Evolutionary conservation across 306 rosid genomes (phyloP).

Genomic region (Alnus glutinosa): DNA sequence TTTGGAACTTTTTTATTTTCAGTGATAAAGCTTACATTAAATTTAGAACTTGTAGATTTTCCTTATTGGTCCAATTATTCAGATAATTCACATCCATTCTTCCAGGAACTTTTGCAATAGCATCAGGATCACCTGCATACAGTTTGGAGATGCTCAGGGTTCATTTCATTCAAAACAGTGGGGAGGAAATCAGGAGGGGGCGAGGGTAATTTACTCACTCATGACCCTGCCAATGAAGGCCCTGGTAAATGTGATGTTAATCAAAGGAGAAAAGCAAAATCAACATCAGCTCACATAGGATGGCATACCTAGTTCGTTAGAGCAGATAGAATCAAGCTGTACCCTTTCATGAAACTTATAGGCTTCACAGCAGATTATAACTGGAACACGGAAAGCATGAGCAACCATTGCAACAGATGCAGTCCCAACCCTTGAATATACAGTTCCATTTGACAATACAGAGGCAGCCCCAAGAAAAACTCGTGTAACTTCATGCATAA

Average conservation of each 20-base stretch:
- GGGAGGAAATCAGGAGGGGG: too few relatives aligned
- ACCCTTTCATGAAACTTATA: slow-evolving; percentile 96
- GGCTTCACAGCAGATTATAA: slow-evolving; percentile 88
- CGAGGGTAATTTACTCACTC: too few relatives aligned
- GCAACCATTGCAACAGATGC: slow-evolving; percentile 93
- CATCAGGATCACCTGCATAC: slow-evolving; percentile 70
- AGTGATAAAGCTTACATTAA: slow-evolving; percentile 56
- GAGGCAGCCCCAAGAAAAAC: slow-evolving; percentile 85
- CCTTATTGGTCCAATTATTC: slow-evolving; percentile 47
- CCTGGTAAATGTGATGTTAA: too few relatives aligned
- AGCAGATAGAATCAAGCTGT: slow-evolving; percentile 91
- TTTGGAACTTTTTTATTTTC: not conserved
- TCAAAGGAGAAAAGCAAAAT: slow-evolving; percentile 12
- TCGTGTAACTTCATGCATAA: slow-evolving; percentile 82
- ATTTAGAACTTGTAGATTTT: slow-evolving; percentile 71
- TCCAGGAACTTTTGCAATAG: slow-evolving; percentile 66
- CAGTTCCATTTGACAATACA: slow-evolving; percentile 77
- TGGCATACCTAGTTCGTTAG: slow-evolving; percentile 74
- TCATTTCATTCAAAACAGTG: not conserved
- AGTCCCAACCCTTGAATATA: slow-evolving; percentile 89
- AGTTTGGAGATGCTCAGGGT: slow-evolving; percentile 4
- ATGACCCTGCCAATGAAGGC: too few relatives aligned
- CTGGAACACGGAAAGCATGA: slow-evolving; percentile 78
- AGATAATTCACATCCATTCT: slow-evolving; percentile 62
- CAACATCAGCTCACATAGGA: slow-evolving; percentile 10